These are phyloP conservation scores for Rubia occidens DNA, from an alignment of 305 asterid genomes.

Conservation along the genomic window DNA sequence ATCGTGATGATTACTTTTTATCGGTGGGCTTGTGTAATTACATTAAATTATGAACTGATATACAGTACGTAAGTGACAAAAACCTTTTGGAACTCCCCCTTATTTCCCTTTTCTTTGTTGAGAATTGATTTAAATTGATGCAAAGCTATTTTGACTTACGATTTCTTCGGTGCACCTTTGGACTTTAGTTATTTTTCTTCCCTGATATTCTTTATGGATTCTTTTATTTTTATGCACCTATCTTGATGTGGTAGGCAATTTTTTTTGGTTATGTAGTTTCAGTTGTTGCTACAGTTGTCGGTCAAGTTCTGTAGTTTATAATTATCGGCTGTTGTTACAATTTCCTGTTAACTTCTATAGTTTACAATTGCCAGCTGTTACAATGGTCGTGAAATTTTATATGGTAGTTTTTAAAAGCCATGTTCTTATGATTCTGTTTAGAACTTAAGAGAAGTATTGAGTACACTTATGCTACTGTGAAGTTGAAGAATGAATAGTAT, in stretches of 20 bases:
- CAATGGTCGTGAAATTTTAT: no score
- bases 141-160: background rate
- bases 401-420: no score
- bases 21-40: background rate
- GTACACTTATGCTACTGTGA: background rate
- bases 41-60: background rate
- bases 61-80: background rate
- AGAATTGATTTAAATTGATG: background rate
- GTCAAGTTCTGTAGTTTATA: background rate
- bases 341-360: background rate
- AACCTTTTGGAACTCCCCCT: background rate
- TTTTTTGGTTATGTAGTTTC: background rate
- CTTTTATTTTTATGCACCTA: background rate
- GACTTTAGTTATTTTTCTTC: background rate
- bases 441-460: no score
- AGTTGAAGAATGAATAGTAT: background rate
- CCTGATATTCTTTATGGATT: background rate
- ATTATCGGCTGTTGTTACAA: background rate
- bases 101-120: background rate
- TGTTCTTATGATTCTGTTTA: no score
- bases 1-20: background rate
- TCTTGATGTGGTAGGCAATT: background rate
- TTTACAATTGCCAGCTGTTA: background rate
- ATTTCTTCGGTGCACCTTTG: background rate
- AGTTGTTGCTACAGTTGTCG: background rate